phyloP scores from a whole-genome alignment of 2,329 filamentous ascomycete genomes.

The Apiospora pterosperma region DNA sequence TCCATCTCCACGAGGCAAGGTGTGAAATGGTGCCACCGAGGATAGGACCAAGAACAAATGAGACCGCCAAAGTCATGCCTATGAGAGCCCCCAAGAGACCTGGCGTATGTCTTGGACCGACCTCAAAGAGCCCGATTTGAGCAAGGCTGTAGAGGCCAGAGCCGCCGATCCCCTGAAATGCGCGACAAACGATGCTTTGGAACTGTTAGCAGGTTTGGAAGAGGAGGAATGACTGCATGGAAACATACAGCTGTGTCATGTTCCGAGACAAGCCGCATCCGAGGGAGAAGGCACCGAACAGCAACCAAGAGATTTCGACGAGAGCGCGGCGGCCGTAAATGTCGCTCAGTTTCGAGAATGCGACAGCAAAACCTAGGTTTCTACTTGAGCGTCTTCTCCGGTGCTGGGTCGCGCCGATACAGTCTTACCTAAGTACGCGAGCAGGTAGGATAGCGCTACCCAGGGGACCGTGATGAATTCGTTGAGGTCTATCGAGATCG shows the following conservation, averaged over 20 bases:
- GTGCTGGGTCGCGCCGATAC: too few relatives aligned
- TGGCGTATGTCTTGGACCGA: constrained; percentile 50
- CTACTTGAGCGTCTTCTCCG: background rate
- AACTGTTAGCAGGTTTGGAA: background rate
- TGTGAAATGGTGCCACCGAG: constrained; percentile 54
- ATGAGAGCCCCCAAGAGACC: constrained; percentile 53
- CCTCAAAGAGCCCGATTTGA: constrained; percentile 54
- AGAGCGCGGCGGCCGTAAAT: constrained; percentile 54
- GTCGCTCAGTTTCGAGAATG: constrained; percentile 57
- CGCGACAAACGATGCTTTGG: constrained; percentile 52
- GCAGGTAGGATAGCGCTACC: constrained; percentile 53
- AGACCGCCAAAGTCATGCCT: constrained; percentile 52
- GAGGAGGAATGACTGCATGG: background rate
- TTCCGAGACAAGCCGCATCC: constrained; percentile 47
- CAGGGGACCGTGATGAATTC: constrained; percentile 51
- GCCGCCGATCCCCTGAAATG: constrained; percentile 58
- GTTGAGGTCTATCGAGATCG: constrained; percentile 49
- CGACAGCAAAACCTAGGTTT: constrained; percentile 51
- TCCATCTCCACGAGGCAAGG: constrained; percentile 53
- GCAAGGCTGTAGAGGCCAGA: constrained; percentile 60
- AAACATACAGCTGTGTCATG: constrained; percentile 49
- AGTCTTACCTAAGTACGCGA: constrained; percentile 51
- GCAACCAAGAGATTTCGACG: constrained; percentile 47
- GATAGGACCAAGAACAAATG: constrained; percentile 56
- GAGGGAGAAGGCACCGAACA: constrained; percentile 54